Evolutionary conservation across 192 early-diverging fungal genomes (phyloP).

Genomic region (Haplosporangium gracile): DNA sequence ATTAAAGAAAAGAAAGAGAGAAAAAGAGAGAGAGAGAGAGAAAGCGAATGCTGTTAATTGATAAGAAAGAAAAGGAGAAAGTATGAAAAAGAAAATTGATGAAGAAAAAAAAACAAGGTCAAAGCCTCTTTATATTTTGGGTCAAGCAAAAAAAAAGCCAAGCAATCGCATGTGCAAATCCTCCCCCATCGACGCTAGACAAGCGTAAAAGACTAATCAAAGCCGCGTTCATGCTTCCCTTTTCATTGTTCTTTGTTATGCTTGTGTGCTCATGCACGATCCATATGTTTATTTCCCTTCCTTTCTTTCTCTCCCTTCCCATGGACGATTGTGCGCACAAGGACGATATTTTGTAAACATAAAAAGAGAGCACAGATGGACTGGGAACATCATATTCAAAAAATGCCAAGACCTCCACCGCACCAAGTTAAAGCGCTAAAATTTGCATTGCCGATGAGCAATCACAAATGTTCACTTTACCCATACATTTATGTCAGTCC

Average conservation of each 20-base stretch:
- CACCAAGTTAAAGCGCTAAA: neutral
- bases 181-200: too few relatives aligned
- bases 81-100: neutral
- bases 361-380: neutral
- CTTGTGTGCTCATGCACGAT: neutral
- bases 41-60: too few relatives aligned
- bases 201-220: neutral
- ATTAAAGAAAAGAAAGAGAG: neutral
- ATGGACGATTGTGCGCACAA: neutral
- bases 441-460: constrained; percentile 15
- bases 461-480: constrained; percentile 35
- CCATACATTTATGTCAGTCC: neutral
- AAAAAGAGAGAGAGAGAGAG: neutral
- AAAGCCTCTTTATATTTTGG: constrained; percentile 1
- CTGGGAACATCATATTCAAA: neutral
- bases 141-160: neutral
- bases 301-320: neutral
- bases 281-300: neutral
- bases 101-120: neutral
- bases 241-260: neutral
- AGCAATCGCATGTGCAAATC: constrained; percentile 3
- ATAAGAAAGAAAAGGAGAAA: neutral
- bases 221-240: neutral
- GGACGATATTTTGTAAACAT: neutral
- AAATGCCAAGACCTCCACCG: constrained; percentile 31